phyloP scores from a whole-genome alignment of 257 asterid genomes.

The Eustoma russellianum region DNA sequence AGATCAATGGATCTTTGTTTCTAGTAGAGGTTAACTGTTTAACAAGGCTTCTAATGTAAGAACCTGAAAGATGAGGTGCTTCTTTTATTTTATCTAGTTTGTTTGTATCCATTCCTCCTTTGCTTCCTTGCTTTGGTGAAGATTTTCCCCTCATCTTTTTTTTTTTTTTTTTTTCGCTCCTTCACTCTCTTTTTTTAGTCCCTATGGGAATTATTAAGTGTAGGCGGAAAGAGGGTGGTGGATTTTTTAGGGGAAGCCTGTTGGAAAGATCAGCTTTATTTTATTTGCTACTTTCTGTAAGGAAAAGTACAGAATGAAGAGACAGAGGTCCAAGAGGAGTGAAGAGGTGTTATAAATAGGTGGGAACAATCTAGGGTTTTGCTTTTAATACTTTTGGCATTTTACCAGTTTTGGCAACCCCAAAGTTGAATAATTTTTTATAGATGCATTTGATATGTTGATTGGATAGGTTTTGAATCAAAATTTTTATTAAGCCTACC shows the following conservation, averaged over 20 bases:
- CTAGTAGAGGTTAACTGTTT: slow-evolving; percentile 74
- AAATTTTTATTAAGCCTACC: too few species aligned
- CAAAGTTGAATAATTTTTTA: slow-evolving; percentile 17
- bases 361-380: slow-evolving; percentile 39
- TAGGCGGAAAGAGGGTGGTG: slow-evolving; percentile 19
- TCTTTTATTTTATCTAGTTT: slow-evolving; percentile 37
- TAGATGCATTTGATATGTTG: slow-evolving; percentile 5
- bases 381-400: slow-evolving; percentile 37
- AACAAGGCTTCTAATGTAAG: slow-evolving; percentile 86
- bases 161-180: too few species aligned
- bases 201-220: slow-evolving; percentile 1
- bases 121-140: slow-evolving; percentile 47
- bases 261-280: slow-evolving; percentile 22
- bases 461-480: too few species aligned
- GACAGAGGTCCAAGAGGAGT: slow-evolving; percentile 46
- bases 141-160: slow-evolving; percentile 68
- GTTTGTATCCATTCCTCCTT: slow-evolving; percentile 31
- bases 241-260: slow-evolving; percentile 22
- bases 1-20: slow-evolving; percentile 48
- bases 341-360: slow-evolving; percentile 73
- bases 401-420: slow-evolving; percentile 52
- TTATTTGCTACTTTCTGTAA: slow-evolving; percentile 40
- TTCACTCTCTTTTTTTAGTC: slow-evolving; percentile 7
- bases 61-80: slow-evolving; percentile 80
- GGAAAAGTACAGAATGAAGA: slow-evolving; percentile 62